Base-by-base conservation (phyloP, 371 early-diverging fungal species). In the Actinomortierella wolfii region DNA sequence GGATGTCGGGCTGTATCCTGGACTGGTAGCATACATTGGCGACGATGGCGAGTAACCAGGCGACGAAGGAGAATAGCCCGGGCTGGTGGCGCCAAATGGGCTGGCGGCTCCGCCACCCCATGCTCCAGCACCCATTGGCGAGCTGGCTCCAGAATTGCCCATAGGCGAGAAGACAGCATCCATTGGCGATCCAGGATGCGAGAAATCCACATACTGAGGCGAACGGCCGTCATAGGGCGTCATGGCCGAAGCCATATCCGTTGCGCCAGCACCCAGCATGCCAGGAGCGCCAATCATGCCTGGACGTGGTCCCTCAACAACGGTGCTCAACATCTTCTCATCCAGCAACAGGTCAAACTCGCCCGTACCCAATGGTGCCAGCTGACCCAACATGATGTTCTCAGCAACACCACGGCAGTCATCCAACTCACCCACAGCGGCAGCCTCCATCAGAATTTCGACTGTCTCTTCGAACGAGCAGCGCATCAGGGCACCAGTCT, bases 391-490 rank as follows among this genome's bases (percentile, higher is more conserved):
- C 89, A 99, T 93, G 46, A 99, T 96, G 81, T 97, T 97, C 78
- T 99, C 99, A 3, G 98, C 93, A 23, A 99, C 97, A 64, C 99
- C 99, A 60, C 87, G 86, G 77, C 97, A 97, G 65, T 92, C 90
- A 79, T 98, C 98, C 51, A 91, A 50, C 70, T 99, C 97, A 60
- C 98, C 98, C 41, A 84, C 86, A 29, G 93, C 90, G 2, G 99
- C 99, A 8, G 99, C 99, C 51, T 99, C 99, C 82, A 99, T 84
- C 59, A 99, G 83, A 80, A 99, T 94, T 80, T 99, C 99, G 0
- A 99, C 99, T 0, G 99, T 99, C 81, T 99, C 99, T 80, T 99
- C 99, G 66, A 99, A 99, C 6, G 99, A 97, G 76, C 95, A 95
- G 47, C 99, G 86, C 89, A 97, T 97, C 54, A 99, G 82, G 14